Base-by-base conservation (phyloP, 2,329 filamentous ascomycete genomes). In the Penicillium digitatum region DNA sequence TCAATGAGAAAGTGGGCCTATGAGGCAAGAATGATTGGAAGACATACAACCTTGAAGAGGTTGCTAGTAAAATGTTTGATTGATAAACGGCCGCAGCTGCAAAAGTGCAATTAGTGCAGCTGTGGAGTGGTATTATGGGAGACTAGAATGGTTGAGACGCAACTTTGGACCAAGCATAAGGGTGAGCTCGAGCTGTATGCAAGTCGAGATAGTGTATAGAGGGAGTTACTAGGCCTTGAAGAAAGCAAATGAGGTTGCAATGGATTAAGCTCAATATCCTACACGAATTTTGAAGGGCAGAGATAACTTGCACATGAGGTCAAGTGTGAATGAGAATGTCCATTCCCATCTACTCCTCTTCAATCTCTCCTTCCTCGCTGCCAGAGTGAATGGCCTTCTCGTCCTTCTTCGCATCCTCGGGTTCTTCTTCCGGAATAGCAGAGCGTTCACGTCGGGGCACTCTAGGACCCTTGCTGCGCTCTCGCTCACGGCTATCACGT, bases 281-380 rank as follows among this genome's bases (percentile, higher is more conserved):
- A 51, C 20, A 39, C 24, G 20, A 22, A 20, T 10, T 18, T 37
- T 16, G 14, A 24, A 51, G 32, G 52, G 35, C 32, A 51, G 31
- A 39, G 31, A 55, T 35, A 27, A 54, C 44, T 54, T 54, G 51
- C 44, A 51, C 26, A 39, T 44, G 34, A 10, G 12, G 29, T 7
- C 34, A 39, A 51, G 34, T 18, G 26, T 34, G 35, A 48, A 32
- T 40, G 35, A 11, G 18, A 32, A 49, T 16, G 14, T 26, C 16
- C 48, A 49, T 22, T 18, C 8, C 26, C 26, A 24, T 20, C 26
- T 39, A 55, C 20, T 55, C 52, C 40, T 79, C 78, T 79, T 96
- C 94, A 66, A 99, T 97, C 78, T 99, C 94, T 49, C 94, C 94
- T 75, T 99, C 94, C 76, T 99, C 94, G 69, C 92, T 96, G 50